These are phyloP conservation scores for Tarenaya hassleriana DNA, from an alignment of 345 rosid species.

Conservation along the genomic window DNA sequence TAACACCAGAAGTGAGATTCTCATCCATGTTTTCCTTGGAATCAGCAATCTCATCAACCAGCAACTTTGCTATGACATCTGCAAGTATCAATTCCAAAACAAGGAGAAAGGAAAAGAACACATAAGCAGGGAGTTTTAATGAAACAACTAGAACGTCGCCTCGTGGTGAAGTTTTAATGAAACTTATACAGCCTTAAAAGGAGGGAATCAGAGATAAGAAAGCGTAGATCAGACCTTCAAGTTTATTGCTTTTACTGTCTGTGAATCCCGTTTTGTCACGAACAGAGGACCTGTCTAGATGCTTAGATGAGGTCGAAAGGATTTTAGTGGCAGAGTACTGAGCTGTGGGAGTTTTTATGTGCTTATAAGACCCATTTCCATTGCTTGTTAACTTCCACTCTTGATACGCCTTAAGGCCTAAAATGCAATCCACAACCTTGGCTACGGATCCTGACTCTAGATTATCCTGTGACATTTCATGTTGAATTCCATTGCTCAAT, in stretches of 20 bases:
- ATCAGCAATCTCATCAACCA: constrained; percentile 46
- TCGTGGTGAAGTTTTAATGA: no score
- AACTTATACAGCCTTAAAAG: neutral
- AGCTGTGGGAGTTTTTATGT: constrained; percentile 51
- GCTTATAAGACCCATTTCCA: constrained; percentile 49
- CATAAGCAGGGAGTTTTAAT: neutral
- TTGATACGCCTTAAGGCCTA: constrained; percentile 65
- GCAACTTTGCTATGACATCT: constrained; percentile 45
- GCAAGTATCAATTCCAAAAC: constrained; percentile 22
- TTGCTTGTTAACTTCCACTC: constrained; percentile 54
- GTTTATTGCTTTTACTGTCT: constrained; percentile 33
- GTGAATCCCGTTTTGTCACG: constrained; percentile 32
- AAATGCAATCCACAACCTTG: constrained; percentile 81
- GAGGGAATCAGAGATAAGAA: neutral
- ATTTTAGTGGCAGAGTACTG: constrained; percentile 39
- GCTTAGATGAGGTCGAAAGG: constrained; percentile 47
- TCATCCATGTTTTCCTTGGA: constrained; percentile 65
- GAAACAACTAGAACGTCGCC: no score
- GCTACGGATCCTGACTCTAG: constrained; percentile 70
- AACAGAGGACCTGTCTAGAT: constrained; percentile 42
- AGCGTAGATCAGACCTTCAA: constrained; percentile 39
- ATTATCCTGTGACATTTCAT: constrained; percentile 46
- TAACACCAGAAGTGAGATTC: constrained; percentile 35
- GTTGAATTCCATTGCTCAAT: constrained; percentile 10
- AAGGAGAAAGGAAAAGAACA: neutral